These are phyloP conservation scores for Chrysosporium keratinophilum DNA, from an alignment of 2,329 filamentous ascomycete genomes.

Conservation along the genomic window DNA sequence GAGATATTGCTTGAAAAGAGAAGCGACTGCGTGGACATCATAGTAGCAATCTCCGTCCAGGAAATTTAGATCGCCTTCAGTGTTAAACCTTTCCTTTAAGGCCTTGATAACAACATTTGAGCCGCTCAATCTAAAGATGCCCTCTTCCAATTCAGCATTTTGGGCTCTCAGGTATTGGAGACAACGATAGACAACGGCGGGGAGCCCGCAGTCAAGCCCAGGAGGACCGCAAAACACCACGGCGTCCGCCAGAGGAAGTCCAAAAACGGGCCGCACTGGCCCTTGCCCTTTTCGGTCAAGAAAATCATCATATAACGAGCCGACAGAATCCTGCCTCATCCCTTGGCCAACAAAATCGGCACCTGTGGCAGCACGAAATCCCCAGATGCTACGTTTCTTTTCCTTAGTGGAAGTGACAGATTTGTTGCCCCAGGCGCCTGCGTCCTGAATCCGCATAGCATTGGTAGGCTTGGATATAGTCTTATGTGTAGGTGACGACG, in stretches of 20 bases:
- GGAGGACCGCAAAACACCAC: slow-evolving; percentile 66
- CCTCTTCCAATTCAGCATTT: slow-evolving; percentile 74
- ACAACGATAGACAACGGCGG: slow-evolving; percentile 88
- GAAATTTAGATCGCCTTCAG: slow-evolving; percentile 81
- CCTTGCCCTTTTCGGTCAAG: slow-evolving; percentile 44
- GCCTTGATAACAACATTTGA: slow-evolving; percentile 90
- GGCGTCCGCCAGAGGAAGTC: slow-evolving; percentile 72
- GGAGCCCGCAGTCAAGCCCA: slow-evolving; percentile 60
- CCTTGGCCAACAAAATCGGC: slow-evolving; percentile 44
- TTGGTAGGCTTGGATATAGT: slow-evolving; percentile 80
- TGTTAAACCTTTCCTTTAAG: slow-evolving; percentile 86
- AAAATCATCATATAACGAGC: slow-evolving; percentile 37
- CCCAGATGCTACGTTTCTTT: slow-evolving; percentile 62
- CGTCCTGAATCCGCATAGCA: slow-evolving; percentile 70
- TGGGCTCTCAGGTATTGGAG: slow-evolving; percentile 84
- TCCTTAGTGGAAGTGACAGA: slow-evolving; percentile 55
- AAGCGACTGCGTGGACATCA: slow-evolving; percentile 92
- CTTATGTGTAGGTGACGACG: slow-evolving; percentile 34
- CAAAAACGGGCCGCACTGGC: slow-evolving; percentile 64
- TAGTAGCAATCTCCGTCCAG: slow-evolving; percentile 70
- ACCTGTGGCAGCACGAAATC: slow-evolving; percentile 57
- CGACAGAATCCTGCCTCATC: slow-evolving; percentile 23
- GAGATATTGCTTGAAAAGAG: slow-evolving; percentile 84
- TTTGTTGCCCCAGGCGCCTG: slow-evolving; percentile 77
- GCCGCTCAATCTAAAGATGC: slow-evolving; percentile 93